Conservation (phyloP, 2,329 filamentous ascomycete genomes). For the Alternaria solani region DNA sequence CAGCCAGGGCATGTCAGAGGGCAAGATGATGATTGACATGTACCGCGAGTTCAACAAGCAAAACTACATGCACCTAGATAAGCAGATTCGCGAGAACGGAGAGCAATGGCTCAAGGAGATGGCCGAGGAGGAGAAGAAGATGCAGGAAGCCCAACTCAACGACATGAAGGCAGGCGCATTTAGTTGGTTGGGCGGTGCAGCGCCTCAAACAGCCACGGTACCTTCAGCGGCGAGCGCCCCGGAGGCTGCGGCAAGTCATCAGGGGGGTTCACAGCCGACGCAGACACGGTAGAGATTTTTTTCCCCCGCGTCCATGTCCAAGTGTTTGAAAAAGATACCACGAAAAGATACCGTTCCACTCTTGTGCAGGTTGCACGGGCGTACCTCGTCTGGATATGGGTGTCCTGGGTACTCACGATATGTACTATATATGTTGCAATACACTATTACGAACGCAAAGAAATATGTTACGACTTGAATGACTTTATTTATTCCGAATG, state of each 20-base stretch:
- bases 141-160: conserved; percentile 88
- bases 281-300: conserved; percentile 19
- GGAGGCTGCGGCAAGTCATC: conserved; percentile 27
- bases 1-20: conserved; percentile 81
- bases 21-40: conserved; percentile 97
- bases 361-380: neutral
- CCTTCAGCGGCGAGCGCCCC: conserved; percentile 27
- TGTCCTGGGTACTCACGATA: neutral
- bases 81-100: conserved; percentile 90
- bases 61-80: conserved; percentile 88
- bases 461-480: neutral
- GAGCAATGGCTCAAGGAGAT: conserved; percentile 97
- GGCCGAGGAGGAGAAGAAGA: conserved; percentile 84
- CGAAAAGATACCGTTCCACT: conserved; percentile 15
- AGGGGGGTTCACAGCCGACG: conserved; percentile 18
- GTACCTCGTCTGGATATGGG: neutral
- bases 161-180: conserved; percentile 73
- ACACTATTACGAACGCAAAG: neutral
- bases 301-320: conserved; percentile 12
- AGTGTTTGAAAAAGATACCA: conserved; percentile 12
- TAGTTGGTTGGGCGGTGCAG: conserved; percentile 37
- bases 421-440: conserved; percentile 8
- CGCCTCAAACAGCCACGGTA: conserved; percentile 19
- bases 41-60: conserved; percentile 90
- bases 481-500: neutral